Percentiles rank a stretch among this genome's conserved stretches.
These are phyloP conservation scores for Gomphus sp. DNA, from an alignment of 1,284 basidiomycete genomes.

Conservation along the genomic window DNA sequence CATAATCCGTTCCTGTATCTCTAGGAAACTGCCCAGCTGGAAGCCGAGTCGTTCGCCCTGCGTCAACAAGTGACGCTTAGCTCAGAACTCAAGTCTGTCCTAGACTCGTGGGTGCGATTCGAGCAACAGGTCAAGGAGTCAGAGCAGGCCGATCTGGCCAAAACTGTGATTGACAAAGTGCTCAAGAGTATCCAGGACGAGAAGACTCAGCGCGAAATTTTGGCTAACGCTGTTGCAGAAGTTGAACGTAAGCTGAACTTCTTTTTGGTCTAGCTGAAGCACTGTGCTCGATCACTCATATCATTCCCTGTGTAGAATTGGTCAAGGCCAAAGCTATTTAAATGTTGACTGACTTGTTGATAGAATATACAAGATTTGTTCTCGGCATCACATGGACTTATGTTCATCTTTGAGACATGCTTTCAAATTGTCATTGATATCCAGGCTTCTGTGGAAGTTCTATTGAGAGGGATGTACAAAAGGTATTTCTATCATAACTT, in stretches of 20 bases:
- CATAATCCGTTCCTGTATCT: background rate
- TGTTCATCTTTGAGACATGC: too few species aligned
- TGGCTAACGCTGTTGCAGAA: slow-evolving; percentile 78
- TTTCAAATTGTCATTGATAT: background rate
- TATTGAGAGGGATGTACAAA: too few species aligned
- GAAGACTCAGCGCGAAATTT: slow-evolving; percentile 89
- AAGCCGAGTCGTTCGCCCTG: slow-evolving; percentile 86
- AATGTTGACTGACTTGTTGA: background rate
- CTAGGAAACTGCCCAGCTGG: slow-evolving; percentile 87
- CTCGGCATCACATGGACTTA: background rate
- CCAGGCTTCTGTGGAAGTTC: too few species aligned
- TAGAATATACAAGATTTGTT: background rate
- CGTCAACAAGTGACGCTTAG: slow-evolving; percentile 85
- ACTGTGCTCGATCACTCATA: slow-evolving; percentile 12
- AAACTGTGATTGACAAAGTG: slow-evolving; percentile 82
- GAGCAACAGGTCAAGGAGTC: slow-evolving; percentile 96
- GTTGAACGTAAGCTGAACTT: slow-evolving; percentile 96
- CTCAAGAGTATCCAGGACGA: slow-evolving; percentile 78
- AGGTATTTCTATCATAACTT: background rate
- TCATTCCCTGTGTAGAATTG: slow-evolving; percentile 35
- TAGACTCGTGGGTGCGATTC: slow-evolving; percentile 97
- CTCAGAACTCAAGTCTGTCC: slow-evolving; percentile 85
- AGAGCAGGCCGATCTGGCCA: slow-evolving; percentile 88
- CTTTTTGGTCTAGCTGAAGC: too few species aligned
- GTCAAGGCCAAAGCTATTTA: slow-evolving; percentile 66